Evolutionary conservation across 163 green algal genomes (phyloP).

Genomic region (Scenedesmus sp.): DNA sequence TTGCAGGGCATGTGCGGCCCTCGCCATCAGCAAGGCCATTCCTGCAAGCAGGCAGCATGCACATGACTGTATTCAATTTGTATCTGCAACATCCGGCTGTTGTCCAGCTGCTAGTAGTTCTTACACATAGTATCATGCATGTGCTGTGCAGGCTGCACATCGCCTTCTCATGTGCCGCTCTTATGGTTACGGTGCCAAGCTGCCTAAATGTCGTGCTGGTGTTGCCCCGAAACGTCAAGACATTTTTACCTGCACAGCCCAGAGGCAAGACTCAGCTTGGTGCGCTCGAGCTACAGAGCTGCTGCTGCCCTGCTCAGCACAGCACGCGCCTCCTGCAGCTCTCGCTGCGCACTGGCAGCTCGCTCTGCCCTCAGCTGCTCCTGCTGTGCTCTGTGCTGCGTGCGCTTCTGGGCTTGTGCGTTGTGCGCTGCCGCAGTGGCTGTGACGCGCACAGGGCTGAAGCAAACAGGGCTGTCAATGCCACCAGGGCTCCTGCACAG

Average conservation of each 20-base stretch:
- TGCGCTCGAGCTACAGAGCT: background rate
- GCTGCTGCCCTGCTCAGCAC: background rate
- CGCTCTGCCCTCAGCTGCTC: background rate
- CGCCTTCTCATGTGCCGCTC: no score
- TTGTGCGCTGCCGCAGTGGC: background rate
- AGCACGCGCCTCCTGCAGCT: background rate
- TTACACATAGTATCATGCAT: no score
- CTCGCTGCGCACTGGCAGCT: background rate
- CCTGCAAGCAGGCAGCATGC: background rate
- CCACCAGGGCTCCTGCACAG: constrained; percentile 1
- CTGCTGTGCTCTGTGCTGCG: background rate
- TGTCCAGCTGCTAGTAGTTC: no score
- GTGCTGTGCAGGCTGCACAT: no score
- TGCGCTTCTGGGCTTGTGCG: background rate
- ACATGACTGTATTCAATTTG: no score
- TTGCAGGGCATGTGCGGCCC: background rate
- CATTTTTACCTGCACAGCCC: background rate
- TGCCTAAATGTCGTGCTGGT: background rate
- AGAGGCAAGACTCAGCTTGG: background rate
- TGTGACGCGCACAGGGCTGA: background rate
- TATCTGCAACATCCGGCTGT: no score
- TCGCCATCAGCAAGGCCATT: background rate
- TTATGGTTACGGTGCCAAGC: no score
- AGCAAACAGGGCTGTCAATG: background rate
- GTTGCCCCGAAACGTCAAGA: background rate